These are phyloP conservation scores for Picochlorum sp. DNA, from an alignment of 139 green algal genomes.

Conservation along the genomic window DNA sequence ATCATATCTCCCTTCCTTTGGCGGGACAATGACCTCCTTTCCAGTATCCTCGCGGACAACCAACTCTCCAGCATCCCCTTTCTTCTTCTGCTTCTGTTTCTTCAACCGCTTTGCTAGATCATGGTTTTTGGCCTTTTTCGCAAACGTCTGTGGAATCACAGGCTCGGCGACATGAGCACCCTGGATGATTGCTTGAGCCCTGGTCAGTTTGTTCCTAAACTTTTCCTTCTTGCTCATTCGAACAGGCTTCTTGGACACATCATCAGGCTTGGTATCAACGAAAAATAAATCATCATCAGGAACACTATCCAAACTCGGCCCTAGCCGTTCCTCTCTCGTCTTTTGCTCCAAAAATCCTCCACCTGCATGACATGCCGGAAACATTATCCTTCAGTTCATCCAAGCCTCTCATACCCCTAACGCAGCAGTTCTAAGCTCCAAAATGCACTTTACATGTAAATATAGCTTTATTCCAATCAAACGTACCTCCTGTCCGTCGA, in stretches of 20 bases:
- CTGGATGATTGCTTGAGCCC: constrained; percentile 22
- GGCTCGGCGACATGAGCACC: constrained; percentile 13
- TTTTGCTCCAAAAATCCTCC: constrained; percentile 38
- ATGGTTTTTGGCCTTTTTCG: constrained; percentile 1
- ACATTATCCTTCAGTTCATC: too few relatives aligned
- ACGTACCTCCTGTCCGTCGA: constrained; percentile 27
- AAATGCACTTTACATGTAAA: background rate
- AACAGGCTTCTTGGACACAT: constrained; percentile 6
- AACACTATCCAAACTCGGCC: constrained; percentile 38
- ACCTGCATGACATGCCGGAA: constrained; percentile 34
- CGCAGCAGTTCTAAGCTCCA: too few relatives aligned
- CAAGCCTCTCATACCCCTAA: too few relatives aligned
- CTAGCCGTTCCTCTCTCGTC: constrained; percentile 41
- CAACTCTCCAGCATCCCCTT: too few relatives aligned
- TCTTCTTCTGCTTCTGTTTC: background rate
- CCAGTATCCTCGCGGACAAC: too few relatives aligned
- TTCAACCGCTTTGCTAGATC: background rate
- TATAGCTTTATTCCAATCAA: background rate
- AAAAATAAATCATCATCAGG: constrained; percentile 66
- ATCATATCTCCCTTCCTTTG: too few relatives aligned
- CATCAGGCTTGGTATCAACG: constrained; percentile 28
- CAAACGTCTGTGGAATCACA: background rate
- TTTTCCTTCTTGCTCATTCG: constrained; percentile 9
- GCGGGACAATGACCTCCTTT: too few relatives aligned
- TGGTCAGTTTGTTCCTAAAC: constrained; percentile 13